phyloP scores from a whole-genome alignment of 305 asterid species.

The Solanum chacoense region DNA sequence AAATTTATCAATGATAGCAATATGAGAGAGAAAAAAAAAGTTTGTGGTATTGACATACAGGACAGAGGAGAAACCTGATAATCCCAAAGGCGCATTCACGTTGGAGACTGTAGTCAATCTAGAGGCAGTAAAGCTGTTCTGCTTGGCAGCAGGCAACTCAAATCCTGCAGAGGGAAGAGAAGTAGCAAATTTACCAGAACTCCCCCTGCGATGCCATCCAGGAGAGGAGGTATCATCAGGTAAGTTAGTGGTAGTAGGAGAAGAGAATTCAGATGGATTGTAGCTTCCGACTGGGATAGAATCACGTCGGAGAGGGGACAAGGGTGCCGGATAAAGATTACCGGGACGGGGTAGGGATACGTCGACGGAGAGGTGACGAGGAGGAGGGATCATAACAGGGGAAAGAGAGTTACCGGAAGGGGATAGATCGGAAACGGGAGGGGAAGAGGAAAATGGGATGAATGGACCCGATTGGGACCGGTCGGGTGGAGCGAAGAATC shows the following conservation, averaged over 20 bases:
- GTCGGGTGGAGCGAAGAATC: constrained; percentile 65
- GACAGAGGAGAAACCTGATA: constrained; percentile 15
- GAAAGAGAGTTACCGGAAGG: constrained; percentile 66
- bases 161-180: constrained; percentile 61
- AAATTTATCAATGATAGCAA: not conserved
- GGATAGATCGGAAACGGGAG: constrained; percentile 34
- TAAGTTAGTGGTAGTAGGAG: constrained; percentile 45
- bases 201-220: constrained; percentile 25
- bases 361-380: constrained; percentile 57
- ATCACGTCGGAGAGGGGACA: constrained; percentile 32
- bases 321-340: constrained; percentile 28
- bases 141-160: constrained; percentile 38
- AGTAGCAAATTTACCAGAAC: constrained; percentile 51
- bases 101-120: constrained; percentile 27
- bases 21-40: not conserved
- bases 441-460: constrained; percentile 29
- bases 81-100: constrained; percentile 26
- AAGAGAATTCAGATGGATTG: constrained; percentile 56
- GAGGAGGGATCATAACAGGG: constrained; percentile 98
- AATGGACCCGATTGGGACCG: constrained; percentile 48
- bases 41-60: not conserved
- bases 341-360: constrained; percentile 18
- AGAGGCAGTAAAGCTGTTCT: constrained; percentile 20
- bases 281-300: constrained; percentile 64
- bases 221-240: constrained; percentile 31